These are phyloP conservation scores for Arthrobotrys conoides DNA, from an alignment of 2,329 filamentous ascomycete genomes.

Conservation along the genomic window DNA sequence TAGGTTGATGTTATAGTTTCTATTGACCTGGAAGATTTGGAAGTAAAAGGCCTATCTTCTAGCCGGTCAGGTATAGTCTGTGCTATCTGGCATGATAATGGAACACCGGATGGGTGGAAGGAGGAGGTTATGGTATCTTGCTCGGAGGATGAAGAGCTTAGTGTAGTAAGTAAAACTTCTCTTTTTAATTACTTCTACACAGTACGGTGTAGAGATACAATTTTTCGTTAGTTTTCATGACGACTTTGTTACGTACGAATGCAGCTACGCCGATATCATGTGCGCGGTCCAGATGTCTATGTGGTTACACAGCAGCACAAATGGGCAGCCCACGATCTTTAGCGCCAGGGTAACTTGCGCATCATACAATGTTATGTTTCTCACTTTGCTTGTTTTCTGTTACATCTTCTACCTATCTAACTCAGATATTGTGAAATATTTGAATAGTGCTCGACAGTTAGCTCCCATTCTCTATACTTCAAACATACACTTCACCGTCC, in stretches of 20 bases:
- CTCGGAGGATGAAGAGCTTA: background rate
- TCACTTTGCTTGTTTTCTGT: background rate
- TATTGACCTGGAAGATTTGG: conserved; percentile 32
- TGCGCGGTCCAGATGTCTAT: too few relatives aligned
- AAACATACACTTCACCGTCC: conserved; percentile 34
- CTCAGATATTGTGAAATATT: background rate
- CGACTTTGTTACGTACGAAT: background rate
- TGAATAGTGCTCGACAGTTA: conserved; percentile 33
- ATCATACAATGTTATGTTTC: background rate
- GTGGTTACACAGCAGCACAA: background rate
- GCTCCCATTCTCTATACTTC: conserved; percentile 34
- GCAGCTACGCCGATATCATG: background rate
- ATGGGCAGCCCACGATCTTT: background rate
- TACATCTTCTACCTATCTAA: background rate
- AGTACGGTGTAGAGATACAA: background rate
- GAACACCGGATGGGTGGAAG: conserved; percentile 25
- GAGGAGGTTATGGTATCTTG: conserved; percentile 22
- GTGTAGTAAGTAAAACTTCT: conserved; percentile 35
- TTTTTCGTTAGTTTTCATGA: background rate
- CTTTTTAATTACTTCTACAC: background rate
- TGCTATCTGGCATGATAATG: conserved; percentile 46
- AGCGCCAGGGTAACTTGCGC: background rate
- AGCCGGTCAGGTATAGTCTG: conserved; percentile 9
- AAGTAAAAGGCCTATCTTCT: background rate
- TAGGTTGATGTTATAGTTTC: conserved; percentile 53